Conservation (phyloP, 192 early-diverging fungal species). For the Backusella australiensis region DNA sequence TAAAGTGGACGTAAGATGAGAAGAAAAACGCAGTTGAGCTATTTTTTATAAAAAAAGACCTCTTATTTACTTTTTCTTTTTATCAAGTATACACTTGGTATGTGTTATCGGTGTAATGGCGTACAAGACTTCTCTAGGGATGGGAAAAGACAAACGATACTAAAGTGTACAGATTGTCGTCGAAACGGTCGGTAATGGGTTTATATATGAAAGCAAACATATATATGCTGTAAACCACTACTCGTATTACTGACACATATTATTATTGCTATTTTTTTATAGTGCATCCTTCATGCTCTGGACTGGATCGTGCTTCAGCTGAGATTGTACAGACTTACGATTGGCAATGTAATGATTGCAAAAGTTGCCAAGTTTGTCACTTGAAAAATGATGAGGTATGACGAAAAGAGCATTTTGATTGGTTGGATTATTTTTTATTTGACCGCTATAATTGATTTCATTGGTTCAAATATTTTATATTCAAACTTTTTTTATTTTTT, state of each 20-base stretch:
- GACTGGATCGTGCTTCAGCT: conserved; percentile 31
- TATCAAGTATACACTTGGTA: conserved; percentile 23
- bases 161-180: conserved; percentile 48
- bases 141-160: conserved; percentile 22
- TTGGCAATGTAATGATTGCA: conserved; percentile 54
- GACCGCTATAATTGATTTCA: neutral
- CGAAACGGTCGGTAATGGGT: conserved; percentile 40
- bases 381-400: conserved; percentile 44
- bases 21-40: neutral
- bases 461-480: neutral
- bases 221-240: neutral
- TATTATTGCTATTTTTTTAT: neutral
- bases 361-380: conserved; percentile 47
- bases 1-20: conserved; percentile 2
- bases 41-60: neutral
- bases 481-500: neutral
- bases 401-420: neutral
- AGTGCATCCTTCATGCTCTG: conserved; percentile 46
- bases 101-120: conserved; percentile 29
- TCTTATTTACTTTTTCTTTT: neutral
- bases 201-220: neutral
- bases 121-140: conserved; percentile 21
- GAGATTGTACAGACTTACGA: conserved; percentile 33
- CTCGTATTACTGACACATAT: neutral
- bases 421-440: neutral